Base-by-base conservation (phyloP, 176 grass and related monocot species). In the Microstegium vimineum region DNA sequence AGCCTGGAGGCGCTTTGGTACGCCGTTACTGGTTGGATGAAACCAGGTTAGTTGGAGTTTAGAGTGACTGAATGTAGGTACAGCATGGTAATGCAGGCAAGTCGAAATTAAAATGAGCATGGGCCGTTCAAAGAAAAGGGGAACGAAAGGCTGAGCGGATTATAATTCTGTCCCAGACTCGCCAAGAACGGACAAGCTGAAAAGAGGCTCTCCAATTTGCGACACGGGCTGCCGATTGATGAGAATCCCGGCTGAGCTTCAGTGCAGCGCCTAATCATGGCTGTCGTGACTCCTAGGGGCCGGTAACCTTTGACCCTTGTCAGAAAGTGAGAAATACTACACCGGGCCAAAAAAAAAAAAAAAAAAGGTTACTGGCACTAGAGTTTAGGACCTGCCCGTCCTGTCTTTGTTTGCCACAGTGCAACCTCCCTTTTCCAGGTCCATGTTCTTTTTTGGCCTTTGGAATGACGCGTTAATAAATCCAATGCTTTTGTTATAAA, bases 91-190 rank as follows among this genome's bases (percentile, higher is more conserved):
- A 13, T 17, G 13, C 69, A 36, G 30, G 43, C 78, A 56, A 27
- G 32, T 54, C 8, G 14, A 28, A 52, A 20, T 43, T 51, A 51
- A n/a, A 5, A 0, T 51, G 22, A 54, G 37, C 77, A 34, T 47
- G n/a, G n/a, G n/a, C 22, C 76, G 8, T 27, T 69, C 22, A 80
- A 81, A 36, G 43, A n/a, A 46, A 52, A 51, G 10, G 3, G n/a
- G 43, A 18, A 46, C 10, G 46, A 54, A 56, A 81, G 78, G 51
- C 65, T 81, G 65, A 34, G 36, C n/a, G 33, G 4, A 6, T 28
- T 28, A 81, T 81, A 30, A 81, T 81, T 57, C 25, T 81, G 78
- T 57, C 78, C 38, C 25, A 46, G 78, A 80, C 64, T 80, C 49
- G 64, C 15, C 22, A 26, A 1, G 32, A 10, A 27, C 65, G 22